Evolutionary conservation across 2,329 filamentous ascomycete genomes (phyloP), one percentile per base, ranked within the genome.

Genomic region (Fusarium pininemorale): DNA sequence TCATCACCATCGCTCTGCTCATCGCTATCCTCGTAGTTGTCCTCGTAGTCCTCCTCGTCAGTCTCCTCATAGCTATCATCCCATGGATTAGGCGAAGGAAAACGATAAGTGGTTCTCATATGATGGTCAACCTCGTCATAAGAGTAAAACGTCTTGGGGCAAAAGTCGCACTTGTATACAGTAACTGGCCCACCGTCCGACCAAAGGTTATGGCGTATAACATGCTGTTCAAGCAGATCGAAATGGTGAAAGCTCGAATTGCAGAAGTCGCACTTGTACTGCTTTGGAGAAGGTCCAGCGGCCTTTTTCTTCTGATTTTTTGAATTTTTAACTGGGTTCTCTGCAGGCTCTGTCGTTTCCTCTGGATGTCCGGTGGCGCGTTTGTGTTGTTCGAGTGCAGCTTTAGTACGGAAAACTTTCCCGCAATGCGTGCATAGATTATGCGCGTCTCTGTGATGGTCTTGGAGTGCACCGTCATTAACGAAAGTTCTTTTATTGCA

Each of bases 401-500:
- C 3, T 35, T 24, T 24, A 2, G 30, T 20, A 20, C 1, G 2
- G 12, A 51, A 51, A 8, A 2, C 30, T 11, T 35, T 24, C 7
- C 14, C 6, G 30, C 48, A 51, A 35, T 13, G 13, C 0, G n/a
- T 24, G 30, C 30, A 51, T 51, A 14, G 26, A 20, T 2, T 32
- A 35, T 51, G 48, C 11, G 4, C 24, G 22, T 24, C 10, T n/a
- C 7, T 35, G 22, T 14, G 8, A 35, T 51, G 30, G 1, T 24
- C 3, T 6, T 10, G 11, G 16, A 51, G 16, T 35, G 22, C 30
- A 20, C 1, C 0, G 16, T 7, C 5, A 51, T 35, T 11, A 20
- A 2, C 22, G 4, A 51, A 51, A 24, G 11, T 7, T 18, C 15
- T 51, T 24, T 13, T 20, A 30, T 18, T 20, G 30, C 48, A 51